Evolutionary conservation across 2,329 filamentous ascomycete species (phyloP), one percentile per base, ranked within the genome.

Genomic region (Coleophoma crateriformis): DNA sequence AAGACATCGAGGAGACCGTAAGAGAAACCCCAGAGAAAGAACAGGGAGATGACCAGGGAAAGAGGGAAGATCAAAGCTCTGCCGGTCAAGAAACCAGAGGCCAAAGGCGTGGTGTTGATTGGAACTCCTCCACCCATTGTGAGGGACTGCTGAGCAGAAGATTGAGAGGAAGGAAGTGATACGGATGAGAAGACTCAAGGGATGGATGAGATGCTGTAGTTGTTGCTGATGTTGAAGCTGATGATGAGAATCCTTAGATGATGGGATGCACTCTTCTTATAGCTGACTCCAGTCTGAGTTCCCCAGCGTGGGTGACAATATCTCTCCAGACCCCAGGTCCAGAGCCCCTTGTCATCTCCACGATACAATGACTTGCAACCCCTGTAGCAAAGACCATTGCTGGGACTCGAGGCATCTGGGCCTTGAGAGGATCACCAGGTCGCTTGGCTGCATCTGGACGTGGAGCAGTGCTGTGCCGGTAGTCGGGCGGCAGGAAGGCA

Each of bases 21-120:
- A 0, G 89, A 90, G 53, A 95, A 85, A 0, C 90, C 90, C 90
- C 90, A 95, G 3, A 95, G 71, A 55, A 95, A 82, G 68, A 95
- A 95, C 0, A 95, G 72, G 7, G 92, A 77, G 3, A 87, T 87
- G 32, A 94, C 88, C 60, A 54, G 77, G 56, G 60, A 72, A 44
- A 78, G 68, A 10, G 75, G 75, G 54, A 74, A 67, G 60, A 78
- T 72, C 47, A 76, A 69, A 13, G 58, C 59, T 34, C 49, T 59
- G 44, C 64, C 68, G 64, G 50, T 68, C 62, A 53, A 65, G 61
- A 66, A 71, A 51, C 70, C 68, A 45, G 68, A 64, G 46, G 62
- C 61, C 27, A 72, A 60, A 32, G 64, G 57, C 27, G 67, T 64
- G 22, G 65, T 59, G 45, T 61, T 61, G 33, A 68, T 63, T 14